Conservation (phyloP, 148 eudicot genomes). For the Diospyros kaki region DNA sequence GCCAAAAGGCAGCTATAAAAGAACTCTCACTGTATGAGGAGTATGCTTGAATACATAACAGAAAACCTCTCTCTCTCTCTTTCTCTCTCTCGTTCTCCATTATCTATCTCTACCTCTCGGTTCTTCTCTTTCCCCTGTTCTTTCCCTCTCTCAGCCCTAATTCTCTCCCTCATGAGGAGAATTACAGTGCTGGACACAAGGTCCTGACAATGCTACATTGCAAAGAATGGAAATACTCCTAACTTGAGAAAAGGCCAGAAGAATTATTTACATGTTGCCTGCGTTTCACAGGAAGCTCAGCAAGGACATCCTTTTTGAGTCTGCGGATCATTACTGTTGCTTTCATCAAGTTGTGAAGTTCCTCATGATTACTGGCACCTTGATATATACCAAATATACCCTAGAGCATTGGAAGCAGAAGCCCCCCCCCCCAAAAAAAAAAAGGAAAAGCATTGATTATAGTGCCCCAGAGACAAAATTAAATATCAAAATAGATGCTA, state of each 20-base stretch:
- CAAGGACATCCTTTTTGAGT: constrained; percentile 88
- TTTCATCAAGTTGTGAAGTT: constrained; percentile 89
- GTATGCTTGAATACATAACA: too few relatives aligned
- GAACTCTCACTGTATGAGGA: too few relatives aligned
- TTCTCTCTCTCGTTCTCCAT: too few relatives aligned
- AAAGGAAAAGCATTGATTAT: constrained; percentile 1
- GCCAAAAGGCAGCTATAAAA: too few relatives aligned
- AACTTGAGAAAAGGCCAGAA: neutral
- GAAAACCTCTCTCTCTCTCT: too few relatives aligned
- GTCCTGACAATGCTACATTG: too few relatives aligned
- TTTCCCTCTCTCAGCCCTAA: too few relatives aligned
- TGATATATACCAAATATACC: constrained; percentile 89
- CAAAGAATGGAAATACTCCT: neutral
- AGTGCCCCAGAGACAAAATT: neutral
- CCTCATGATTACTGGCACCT: constrained; percentile 97
- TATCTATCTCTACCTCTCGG: too few relatives aligned
- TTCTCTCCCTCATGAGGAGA: too few relatives aligned
- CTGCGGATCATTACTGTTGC: constrained; percentile 97
- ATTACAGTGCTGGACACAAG: too few relatives aligned
- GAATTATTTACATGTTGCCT: constrained; percentile 73
- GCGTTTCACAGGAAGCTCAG: constrained; percentile 90
- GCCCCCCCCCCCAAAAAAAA: neutral
- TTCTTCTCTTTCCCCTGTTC: too few relatives aligned
- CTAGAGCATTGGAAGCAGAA: constrained; percentile 30
- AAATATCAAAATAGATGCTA: neutral